Base-by-base conservation (phyloP, 2,329 filamentous ascomycete species). In the Cordyceps javanica region DNA sequence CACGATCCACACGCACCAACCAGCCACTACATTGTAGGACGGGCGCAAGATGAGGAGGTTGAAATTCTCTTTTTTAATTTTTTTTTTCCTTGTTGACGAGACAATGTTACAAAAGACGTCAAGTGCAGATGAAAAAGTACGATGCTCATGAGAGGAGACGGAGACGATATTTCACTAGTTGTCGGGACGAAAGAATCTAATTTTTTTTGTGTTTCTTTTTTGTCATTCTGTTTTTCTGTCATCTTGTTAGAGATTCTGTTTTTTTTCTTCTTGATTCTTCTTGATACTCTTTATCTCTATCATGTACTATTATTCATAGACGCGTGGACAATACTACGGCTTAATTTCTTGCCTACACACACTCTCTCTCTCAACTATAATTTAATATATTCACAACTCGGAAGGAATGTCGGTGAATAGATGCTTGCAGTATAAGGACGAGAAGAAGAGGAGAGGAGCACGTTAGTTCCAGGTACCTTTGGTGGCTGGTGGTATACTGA, bases 1-100 rank as follows among this genome's bases (percentile, higher is more conserved):
- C 52, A 55, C 23, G 41, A 46, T 55, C 30, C 42, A 55, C 52
- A 39, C 52, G 23, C 41, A 45, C 41, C 39, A 46, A 28, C 52
- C 23, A 46, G 11, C 51, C n/a, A 26, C 32, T 51, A 14, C 14
- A 19, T 19, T 39, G 41, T 19, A 46, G 39, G 26, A n/a, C 30
- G 26, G 26, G 51, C 26, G 36, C 34, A 25, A 16, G 19, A 13
- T 25, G n/a, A 10, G 34, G 25, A 6, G 28, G 49, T 32, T 30
- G 50, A 51, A 21, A 32, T 32, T 32, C 11, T 32, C 11, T 32
- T 32, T 32, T 32, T 32, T 32, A 6, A 6, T 32, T 32, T 32
- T 32, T 32, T 32, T 32, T 32, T 32, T 32, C 36, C 7, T 38
- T 41, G 42, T 53, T 45, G 52, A 55, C 41, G 52, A 55, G 52